Evolutionary conservation across 495 filamentous ascomycete genomes (phyloP).

Genomic region (Staphylotrichum longicolle): DNA sequence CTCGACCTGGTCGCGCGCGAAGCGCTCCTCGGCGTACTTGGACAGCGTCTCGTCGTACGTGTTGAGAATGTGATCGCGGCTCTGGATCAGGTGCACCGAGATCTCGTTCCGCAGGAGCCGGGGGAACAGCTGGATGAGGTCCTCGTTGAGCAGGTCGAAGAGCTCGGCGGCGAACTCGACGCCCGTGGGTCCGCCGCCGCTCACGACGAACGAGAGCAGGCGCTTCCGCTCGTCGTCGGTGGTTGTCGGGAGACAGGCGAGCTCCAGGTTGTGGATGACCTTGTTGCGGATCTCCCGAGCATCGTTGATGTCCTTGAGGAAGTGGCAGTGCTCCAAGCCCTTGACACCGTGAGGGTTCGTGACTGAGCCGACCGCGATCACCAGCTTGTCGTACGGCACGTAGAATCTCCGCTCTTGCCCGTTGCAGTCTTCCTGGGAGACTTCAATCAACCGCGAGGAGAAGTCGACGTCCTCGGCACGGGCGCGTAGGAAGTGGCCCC

Average conservation of each 20-base stretch:
- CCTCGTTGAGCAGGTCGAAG: constrained; percentile 94
- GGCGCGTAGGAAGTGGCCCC: constrained; percentile 88
- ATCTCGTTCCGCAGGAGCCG: constrained; percentile 91
- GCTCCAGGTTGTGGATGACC: constrained; percentile 88
- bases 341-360: constrained; percentile 96
- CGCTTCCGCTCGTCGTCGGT: constrained; percentile 83
- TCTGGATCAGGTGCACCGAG: constrained; percentile 95
- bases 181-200: constrained; percentile 93
- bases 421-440: constrained; percentile 66
- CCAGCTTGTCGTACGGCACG: constrained; percentile 97
- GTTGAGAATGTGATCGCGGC: constrained; percentile 89
- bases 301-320: constrained; percentile 91
- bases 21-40: constrained; percentile 85
- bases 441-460: constrained; percentile 83
- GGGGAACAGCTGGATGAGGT: constrained; percentile 79
- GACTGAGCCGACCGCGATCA: constrained; percentile 86
- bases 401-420: constrained; percentile 81
- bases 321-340: constrained; percentile 90
- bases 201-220: constrained; percentile 89
- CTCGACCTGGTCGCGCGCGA: constrained; percentile 85
- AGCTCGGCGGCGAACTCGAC: constrained; percentile 98
- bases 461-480: constrained; percentile 86
- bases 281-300: constrained; percentile 83
- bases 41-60: constrained; percentile 97
- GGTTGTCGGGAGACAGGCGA: constrained; percentile 90